Evolutionary conservation across 805 yeast genomes (phyloP), one percentile per base, ranked within the genome.

Genomic region (Candida xiaguanensis): DNA sequence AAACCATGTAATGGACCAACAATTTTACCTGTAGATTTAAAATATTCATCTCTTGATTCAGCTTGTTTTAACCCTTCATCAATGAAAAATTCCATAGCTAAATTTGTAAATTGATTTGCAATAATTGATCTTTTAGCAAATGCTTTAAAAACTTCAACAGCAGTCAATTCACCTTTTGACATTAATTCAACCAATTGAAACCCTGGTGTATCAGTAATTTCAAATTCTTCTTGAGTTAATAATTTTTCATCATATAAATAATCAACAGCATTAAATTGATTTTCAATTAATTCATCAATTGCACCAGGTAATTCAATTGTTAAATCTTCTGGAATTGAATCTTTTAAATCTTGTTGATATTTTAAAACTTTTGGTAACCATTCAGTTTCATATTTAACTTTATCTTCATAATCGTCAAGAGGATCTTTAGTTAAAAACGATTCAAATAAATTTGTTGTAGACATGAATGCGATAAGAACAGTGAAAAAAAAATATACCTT

Each of bases 1-100:
- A 81, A 59, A 2, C 88, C 88, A 48, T 81, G 86, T 34, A 81
- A 65, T 2, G 84, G 81, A 20, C 86, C 86, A 27, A 75, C 52
- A 1, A 70, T 57, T 46, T 72, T 67, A n/a, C 80, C 82, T 30
- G 70, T 58, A 31, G 65, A 47, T 39, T 55, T 57, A 40, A 48
- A 75, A 50, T 72, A 70, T 18, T 66, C 73, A 51, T 82, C 90
- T 44, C 80, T 63, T 38, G 55, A 63, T 47, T 69, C 57, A 4
- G 88, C 88, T 41, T 71, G 65, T 41, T 63, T 64, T 38, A 81
- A 61, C 9, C 86, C 89, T 42, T 77, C 75, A 8, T 77, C 78
- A 28, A 77, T 63, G 52, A 83, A 79, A 38, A 62, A 47, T 43
- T 64, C 67, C 52, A 61, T 39, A 14, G 70, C 70, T 49, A 72